Evolutionary conservation across 306 rosid species (phyloP).

Genomic region (Lotus japonicus): DNA sequence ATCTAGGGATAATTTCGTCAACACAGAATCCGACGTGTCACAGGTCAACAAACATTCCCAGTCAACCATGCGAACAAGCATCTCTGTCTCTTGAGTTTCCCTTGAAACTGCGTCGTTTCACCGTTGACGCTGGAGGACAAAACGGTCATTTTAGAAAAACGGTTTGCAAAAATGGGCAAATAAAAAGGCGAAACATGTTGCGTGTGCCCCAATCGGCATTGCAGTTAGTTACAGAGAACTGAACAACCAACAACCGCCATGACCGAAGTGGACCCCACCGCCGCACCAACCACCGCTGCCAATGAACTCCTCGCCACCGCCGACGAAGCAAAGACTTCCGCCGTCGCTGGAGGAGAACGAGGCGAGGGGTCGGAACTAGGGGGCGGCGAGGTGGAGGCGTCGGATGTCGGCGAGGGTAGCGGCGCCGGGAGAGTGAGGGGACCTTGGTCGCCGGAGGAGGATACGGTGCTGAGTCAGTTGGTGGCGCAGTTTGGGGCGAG

Average conservation of each 20-base stretch:
- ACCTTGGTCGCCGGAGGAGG: conserved; percentile 67
- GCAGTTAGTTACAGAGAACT: conserved; percentile 22
- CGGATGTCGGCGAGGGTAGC: background rate
- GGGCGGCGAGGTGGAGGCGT: background rate
- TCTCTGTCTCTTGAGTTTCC: background rate
- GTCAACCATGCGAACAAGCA: background rate
- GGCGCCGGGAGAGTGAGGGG: conserved; percentile 47
- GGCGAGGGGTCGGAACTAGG: background rate
- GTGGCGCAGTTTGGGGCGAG: conserved; percentile 69
- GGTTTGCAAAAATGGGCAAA: background rate
- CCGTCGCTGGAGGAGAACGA: background rate
- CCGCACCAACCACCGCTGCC: background rate
- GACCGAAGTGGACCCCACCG: conserved; percentile 19
- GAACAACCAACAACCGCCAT: conserved; percentile 23
- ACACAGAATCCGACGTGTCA: background rate
- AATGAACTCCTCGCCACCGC: background rate
- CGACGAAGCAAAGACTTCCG: background rate
- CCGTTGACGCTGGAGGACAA: background rate
- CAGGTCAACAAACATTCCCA: background rate
- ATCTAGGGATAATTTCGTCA: background rate
- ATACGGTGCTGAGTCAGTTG: conserved; percentile 37
- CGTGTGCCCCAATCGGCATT: conserved; percentile 10
- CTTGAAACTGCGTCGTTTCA: conserved; percentile 1
- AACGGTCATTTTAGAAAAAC: conserved; percentile 5
- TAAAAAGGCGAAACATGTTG: conserved; percentile 5